Conservation (phyloP, 2,329 filamentous ascomycete genomes). For the Lachnellula occidentalis region DNA sequence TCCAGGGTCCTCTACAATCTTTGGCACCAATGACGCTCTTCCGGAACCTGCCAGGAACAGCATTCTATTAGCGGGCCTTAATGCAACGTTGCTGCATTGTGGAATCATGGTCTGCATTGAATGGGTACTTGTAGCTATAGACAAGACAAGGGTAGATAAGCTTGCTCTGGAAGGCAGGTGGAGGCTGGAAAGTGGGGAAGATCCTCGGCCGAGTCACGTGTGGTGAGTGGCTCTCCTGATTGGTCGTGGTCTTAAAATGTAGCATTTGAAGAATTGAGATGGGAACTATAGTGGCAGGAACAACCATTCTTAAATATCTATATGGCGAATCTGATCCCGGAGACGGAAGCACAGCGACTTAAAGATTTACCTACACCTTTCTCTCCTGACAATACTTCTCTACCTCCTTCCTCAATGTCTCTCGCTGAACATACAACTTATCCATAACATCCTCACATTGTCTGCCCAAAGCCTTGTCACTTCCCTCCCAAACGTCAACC, state of each 20-base stretch:
- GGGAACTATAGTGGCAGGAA: not conserved
- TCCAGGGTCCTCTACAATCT: not conserved
- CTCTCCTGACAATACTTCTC: slow-evolving; percentile 67
- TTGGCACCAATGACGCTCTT: not conserved
- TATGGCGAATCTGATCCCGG: not conserved
- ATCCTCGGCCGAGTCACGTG: not conserved
- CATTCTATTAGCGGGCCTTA: not conserved
- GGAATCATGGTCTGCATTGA: not conserved
- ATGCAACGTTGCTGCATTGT: slow-evolving; percentile 2
- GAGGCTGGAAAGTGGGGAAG: not conserved
- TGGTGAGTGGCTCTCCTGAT: not conserved
- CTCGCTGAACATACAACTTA: slow-evolving; percentile 54
- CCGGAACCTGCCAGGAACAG: not conserved
- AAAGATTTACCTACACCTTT: slow-evolving; percentile 24
- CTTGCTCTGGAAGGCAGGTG: not conserved
- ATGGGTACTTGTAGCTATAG: not conserved
- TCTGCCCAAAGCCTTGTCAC: slow-evolving; percentile 24
- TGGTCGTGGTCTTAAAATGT: not conserved
- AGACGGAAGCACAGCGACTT: not conserved
- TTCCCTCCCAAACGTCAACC: slow-evolving; percentile 47
- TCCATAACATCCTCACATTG: slow-evolving; percentile 61
- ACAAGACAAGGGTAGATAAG: not conserved
- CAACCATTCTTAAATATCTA: not conserved
- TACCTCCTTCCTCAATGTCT: slow-evolving; percentile 67
- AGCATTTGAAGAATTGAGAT: not conserved